Base-by-base conservation (phyloP, 805 yeast genomes). In the Scheffersomyces lignosus region DNA sequence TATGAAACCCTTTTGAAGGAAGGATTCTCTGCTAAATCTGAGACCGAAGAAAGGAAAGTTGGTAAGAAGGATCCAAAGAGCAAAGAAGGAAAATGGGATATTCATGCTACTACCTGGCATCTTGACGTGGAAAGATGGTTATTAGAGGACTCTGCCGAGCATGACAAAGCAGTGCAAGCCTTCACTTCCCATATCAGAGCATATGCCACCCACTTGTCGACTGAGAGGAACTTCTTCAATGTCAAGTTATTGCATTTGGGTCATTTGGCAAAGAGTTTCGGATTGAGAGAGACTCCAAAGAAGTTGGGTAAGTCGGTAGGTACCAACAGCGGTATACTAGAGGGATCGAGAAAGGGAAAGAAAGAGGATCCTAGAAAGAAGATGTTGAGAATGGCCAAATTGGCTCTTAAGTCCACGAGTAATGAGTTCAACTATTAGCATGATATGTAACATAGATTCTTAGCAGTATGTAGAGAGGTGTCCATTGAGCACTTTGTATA, bases 41-140 rank as follows among this genome's bases (percentile, higher is more conserved):
- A 65, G n/a, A 52, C 56, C 10, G 40, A 51, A 22, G 44, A 43
- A 4, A 65, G 60, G 40, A 60, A 62, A 17, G 62, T 55, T 5
- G 47, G 49, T 20, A 56, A 66, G 47, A 58, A 51, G 31, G 75
- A 69, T 35, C 56, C 64, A 6, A 66, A 49, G 47, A 56, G 37
- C 54, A 68, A 42, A 64, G 64, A 75, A 49, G 54, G 65, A 10
- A 71, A 76, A 48, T 95, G 98, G 98, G 97, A 91, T 58, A 79
- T 81, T 18, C 87, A 85, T 51, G 99, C 97, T 4, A 95, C 99
- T 0, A 87, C 96, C 2, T 91, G 95, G 91, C 99, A 93, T 57
- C 70, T 93, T 48, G 80, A 84, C 37, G 77, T 89, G 9, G 99
- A 93, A 66, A 71, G 97, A 56, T 83, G 95, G 84, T 69, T 91